Evolutionary conservation across 306 rosid genomes (phyloP), one percentile per base, ranked within the genome.

Genomic region (Echinosophora koreensis): DNA sequence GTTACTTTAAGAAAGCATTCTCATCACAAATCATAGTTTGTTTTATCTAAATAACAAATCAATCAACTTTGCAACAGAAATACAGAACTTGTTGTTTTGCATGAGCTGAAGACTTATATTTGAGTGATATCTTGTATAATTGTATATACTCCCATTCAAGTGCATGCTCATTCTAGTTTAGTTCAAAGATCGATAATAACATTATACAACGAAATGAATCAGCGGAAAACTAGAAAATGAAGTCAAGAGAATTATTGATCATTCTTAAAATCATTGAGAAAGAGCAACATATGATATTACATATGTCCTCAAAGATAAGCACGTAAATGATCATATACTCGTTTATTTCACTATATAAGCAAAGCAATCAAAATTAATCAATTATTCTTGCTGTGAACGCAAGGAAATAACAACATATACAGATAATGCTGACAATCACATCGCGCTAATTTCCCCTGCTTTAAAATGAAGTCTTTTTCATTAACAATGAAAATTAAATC

Each of bases 351-450:
- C 78, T 78, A 73, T 71, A 66, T 54, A 85, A 73, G 86, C 50
- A 73, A 85, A 87, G 89, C 85, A 80, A 89, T 47, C 81, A 71
- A 63, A 41, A 62, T 69, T 30, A 56, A 58, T 80, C 58, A 64
- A 14, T 62, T 73, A 70, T 22, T 56, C 81, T 85, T 84, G 81
- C 86, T 74, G 70, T 68, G 34, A 78, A 57, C 54, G 80, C 77
- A 89, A 88, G 90, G 81, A 84, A 86, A 63, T 69, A 55, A 68
- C 81, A 55, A 68, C 81, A 63, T 42, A 3, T 12, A 79, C 75
- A 58, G 62, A 17, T 71, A 71, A 16, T 65, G 30, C 72, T 18
- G 28, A 49, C 27, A 27, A 58, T 5, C 64, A n/a, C 60, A 77
- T 60, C 69, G 46, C 15, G 59, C 22, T 22, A 22, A 5, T 64